Conservation (phyloP, 108 stramenopile species). For the Fragilaria crotonensis region DNA sequence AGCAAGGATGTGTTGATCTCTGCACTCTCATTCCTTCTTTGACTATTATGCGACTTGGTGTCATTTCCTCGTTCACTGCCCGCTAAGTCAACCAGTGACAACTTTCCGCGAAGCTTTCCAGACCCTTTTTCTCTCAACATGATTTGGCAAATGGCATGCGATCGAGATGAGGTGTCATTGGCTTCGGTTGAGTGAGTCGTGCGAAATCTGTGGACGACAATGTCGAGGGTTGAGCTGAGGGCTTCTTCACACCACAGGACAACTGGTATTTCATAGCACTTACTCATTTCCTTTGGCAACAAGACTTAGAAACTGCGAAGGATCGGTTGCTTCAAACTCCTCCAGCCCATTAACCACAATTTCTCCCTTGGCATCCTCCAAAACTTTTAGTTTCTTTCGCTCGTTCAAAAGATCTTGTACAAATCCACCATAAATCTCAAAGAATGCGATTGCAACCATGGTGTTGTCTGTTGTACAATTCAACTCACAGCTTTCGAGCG, state of each 20-base stretch:
- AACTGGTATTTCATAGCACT: background rate
- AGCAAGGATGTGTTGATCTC: slow-evolving; percentile 97
- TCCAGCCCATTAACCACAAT: slow-evolving; percentile 84
- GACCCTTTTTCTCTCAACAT: slow-evolving; percentile 51
- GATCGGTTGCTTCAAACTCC: slow-evolving; percentile 69
- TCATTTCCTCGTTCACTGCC: slow-evolving; percentile 95
- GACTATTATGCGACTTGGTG: slow-evolving; percentile 92
- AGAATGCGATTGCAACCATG: slow-evolving; percentile 70
- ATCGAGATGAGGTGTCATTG: slow-evolving; percentile 86
- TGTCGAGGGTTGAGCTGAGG: background rate
- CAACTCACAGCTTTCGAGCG: slow-evolving; percentile 17
- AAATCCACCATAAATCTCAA: slow-evolving; percentile 97
- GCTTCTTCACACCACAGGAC: too few relatives aligned
- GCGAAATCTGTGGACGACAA: slow-evolving; percentile 30
- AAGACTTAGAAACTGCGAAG: slow-evolving; percentile 70
- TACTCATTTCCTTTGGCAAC: slow-evolving; percentile 81
- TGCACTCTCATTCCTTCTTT: slow-evolving; percentile 89
- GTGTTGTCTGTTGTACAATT: slow-evolving; percentile 42
- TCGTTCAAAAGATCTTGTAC: slow-evolving; percentile 94
- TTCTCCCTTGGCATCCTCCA: slow-evolving; percentile 97
- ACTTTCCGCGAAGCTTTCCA: slow-evolving; percentile 73
- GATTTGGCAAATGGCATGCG: slow-evolving; percentile 98
- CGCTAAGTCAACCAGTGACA: slow-evolving; percentile 94
- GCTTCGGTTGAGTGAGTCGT: slow-evolving; percentile 97
- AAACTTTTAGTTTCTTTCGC: slow-evolving; percentile 80